These are phyloP conservation scores for Acanthamoeba comandoni DNA, from an alignment of 208 protist species.

Conservation along the genomic window DNA sequence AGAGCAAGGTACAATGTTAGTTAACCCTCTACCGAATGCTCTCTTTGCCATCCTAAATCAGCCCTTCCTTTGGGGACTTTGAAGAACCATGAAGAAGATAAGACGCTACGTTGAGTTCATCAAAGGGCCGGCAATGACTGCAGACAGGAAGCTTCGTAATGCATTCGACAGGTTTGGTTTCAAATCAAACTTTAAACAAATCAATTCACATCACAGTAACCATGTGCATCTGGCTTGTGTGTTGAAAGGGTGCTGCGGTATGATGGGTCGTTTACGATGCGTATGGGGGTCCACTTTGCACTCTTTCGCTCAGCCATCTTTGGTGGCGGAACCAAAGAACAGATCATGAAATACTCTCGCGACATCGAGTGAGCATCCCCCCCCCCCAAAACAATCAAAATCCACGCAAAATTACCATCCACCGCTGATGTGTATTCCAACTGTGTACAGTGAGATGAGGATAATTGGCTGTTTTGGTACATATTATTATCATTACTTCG, in stretches of 20 bases:
- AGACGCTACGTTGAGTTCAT: conserved; percentile 27
- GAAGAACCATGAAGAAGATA: conserved; percentile 52
- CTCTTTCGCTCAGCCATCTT: conserved; percentile 36
- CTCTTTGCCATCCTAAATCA: background rate
- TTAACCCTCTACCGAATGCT: background rate
- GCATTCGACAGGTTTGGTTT: background rate
- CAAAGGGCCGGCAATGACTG: background rate
- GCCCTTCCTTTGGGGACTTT: background rate
- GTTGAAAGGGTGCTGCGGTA: background rate
- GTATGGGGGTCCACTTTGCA: conserved; percentile 57
- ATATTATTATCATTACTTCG: background rate
- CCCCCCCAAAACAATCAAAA: background rate
- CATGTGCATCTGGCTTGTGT: background rate
- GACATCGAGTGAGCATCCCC: conserved; percentile 38
- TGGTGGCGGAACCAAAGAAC: conserved; percentile 40
- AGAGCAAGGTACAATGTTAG: conserved; percentile 14
- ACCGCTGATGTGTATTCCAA: background rate
- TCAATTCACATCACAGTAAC: background rate
- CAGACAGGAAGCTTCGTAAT: conserved; percentile 9
- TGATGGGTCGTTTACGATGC: conserved; percentile 57
- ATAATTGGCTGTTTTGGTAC: conserved; percentile 66
- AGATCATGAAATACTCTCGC: conserved; percentile 40
- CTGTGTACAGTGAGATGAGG: conserved; percentile 16
- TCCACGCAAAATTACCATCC: background rate
- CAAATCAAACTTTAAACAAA: background rate